Percentiles rank a stretch among this genome's conserved stretches.
Conservation (phyloP, 148 eudicot species). For the Vaccinium corymbosum region DNA sequence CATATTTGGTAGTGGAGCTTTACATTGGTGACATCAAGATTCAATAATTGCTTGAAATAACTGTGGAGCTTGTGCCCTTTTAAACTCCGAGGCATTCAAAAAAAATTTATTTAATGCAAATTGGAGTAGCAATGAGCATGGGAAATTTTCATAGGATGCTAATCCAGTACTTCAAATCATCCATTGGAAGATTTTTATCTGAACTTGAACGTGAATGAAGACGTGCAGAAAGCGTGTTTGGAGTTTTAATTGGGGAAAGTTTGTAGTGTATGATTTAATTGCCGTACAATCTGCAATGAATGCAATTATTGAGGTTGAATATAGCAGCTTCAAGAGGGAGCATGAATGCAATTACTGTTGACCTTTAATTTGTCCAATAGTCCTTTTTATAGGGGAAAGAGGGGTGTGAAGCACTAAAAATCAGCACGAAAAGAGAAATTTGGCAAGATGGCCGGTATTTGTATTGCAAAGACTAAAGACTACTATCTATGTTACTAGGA, state of each 20-base stretch:
- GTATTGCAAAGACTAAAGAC: background rate
- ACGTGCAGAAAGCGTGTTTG: background rate
- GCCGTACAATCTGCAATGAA: background rate
- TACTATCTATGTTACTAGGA: background rate
- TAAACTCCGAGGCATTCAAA: constrained; percentile 6
- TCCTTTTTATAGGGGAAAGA: background rate
- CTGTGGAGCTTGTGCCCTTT: background rate
- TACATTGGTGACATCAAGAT: background rate
- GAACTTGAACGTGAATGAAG: background rate
- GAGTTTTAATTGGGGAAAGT: background rate
- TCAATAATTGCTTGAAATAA: background rate
- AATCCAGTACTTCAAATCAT: background rate
- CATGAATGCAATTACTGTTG: background rate
- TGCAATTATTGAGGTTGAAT: background rate
- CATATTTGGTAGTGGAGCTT: background rate
- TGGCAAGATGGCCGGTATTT: background rate
- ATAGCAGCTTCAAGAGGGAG: background rate
- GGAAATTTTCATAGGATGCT: background rate
- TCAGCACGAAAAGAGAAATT: background rate
- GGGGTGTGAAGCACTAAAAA: background rate
- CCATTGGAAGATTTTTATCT: background rate
- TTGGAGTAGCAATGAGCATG: background rate
- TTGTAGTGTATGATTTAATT: background rate
- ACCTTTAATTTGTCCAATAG: background rate
- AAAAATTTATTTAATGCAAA: background rate